Evolutionary conservation across 2,329 filamentous ascomycete species (phyloP), one percentile per base, ranked within the genome.

Genomic region (Xylaria sp.): DNA sequence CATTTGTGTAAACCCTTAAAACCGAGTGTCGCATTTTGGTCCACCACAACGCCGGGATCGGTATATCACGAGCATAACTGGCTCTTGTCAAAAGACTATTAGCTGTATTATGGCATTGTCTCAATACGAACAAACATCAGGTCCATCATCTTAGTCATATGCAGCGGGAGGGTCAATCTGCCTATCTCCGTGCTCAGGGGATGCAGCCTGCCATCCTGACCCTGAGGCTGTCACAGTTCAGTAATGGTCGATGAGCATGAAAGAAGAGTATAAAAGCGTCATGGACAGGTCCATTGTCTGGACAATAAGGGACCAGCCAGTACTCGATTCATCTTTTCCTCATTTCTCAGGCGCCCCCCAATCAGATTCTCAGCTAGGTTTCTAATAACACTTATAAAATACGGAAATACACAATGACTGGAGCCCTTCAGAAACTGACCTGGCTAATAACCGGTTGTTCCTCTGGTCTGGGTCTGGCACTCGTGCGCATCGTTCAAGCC

Each of bases 391-490:
- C 42, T 23, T 11, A 21, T 11, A 8, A 9, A 45, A 19, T 1
- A 14, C 14, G 9, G 35, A 11, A 14, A 23, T 23, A 45, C 4
- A 45, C 14, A 11, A 62, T 49, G 54, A 45, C 54, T 2, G 15
- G 43, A 19, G 4, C 15, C 6, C 4, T 15, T n/a, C 45, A 50
- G 3, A 67, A 69, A 51, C 59, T 73, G 3, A 73, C 69, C 35
- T 72, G 70, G 70, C 53, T 80, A 33, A 75, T 80, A 49, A 80
- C 78, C 12, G 58, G 58, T 2, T 61, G 45, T 28, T 61, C 58
- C 7, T 56, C 58, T 7, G 51, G 58, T 2, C 21, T 61, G 4
- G 51, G 58, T 31, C 21, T 56, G 14, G 56, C 58, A 2, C 12
- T 2, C 76, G 78, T 35, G 72, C 71, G 70, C 5, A 63, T 69